phyloP scores from a whole-genome alignment of 2,329 filamentous ascomycete genomes.

The Lizonia empirigonia region DNA sequence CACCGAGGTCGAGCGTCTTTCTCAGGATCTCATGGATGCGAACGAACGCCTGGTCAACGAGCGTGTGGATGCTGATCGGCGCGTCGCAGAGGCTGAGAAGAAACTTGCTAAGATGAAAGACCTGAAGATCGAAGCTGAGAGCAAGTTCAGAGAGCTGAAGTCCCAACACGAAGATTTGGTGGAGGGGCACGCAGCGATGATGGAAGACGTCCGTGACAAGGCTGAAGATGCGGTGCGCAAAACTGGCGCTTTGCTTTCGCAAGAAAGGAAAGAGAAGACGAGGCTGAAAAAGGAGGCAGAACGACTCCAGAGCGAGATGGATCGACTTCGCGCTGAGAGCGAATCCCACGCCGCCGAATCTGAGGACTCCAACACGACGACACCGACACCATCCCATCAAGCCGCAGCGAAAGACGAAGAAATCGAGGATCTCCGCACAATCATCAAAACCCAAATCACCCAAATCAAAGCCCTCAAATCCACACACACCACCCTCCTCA shows the following conservation, averaged over 20 bases:
- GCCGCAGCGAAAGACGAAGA: constrained; percentile 39
- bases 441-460: constrained; percentile 35
- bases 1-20: constrained; percentile 34
- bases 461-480: constrained; percentile 34
- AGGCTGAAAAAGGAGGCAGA: constrained; percentile 36
- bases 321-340: constrained; percentile 25
- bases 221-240: constrained; percentile 46
- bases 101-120: constrained; percentile 40
- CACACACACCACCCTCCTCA: constrained; percentile 20
- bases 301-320: constrained; percentile 26
- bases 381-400: too few relatives aligned
- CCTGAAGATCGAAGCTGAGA: constrained; percentile 32
- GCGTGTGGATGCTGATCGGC: constrained; percentile 35
- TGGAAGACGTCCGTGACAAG: constrained; percentile 40
- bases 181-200: constrained; percentile 34
- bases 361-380: constrained; percentile 21
- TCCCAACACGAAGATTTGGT: constrained; percentile 33
- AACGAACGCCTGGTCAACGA: constrained; percentile 35
- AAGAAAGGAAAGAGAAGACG: constrained; percentile 43
- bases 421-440: constrained; percentile 32
- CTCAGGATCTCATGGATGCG: constrained; percentile 33
- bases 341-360: constrained; percentile 17
- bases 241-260: constrained; percentile 37
- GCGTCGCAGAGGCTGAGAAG: constrained; percentile 37
- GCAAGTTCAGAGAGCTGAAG: constrained; percentile 33